Base-by-base conservation (phyloP, 1,284 basidiomycete species). In the Nidula niveotomentosa region DNA sequence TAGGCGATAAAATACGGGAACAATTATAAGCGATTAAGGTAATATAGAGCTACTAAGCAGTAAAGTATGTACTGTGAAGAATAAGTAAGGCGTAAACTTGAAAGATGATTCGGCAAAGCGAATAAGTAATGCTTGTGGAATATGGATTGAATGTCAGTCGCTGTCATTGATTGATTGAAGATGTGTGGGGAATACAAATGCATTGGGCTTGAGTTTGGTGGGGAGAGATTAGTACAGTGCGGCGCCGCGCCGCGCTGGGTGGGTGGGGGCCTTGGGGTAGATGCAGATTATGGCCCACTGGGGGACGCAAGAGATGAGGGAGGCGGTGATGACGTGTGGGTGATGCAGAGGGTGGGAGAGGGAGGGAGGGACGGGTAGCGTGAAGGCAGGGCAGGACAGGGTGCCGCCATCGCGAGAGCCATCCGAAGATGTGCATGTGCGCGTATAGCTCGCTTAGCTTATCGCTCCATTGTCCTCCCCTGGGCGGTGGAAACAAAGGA, bases 361-460 rank as follows among this genome's bases (percentile, higher is more conserved):
- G 46, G 15, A 36, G 37, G 46, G 51, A 36, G 17, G 10, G 23
- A 17, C 36, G 15, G 35, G 41, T 12, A 23, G 9, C 6, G 10
- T 54, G 17, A 46, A n/a, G 17, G n/a, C 33, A 9, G n/a, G 36
- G 34, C 43, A 44, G 44, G 48, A 35, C 18, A 15, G 54, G 50
- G 37, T 53, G 45, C 45, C 10, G 6, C 45, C n/a, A 23, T 13
- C n/a, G 45, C 45, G 12, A 41, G 17, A 30, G 6, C 30, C 2
- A 30, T 30, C 30, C 30, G 30, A 30, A 30, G 30, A 30, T 3
- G 30, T 30, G 30, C 3, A 30, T 30, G 30, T 30, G 30, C 6
- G 30, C 4, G 30, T 30, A 5, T 30, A 30, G 4, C 30, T 30
- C 30, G 30, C 30, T 30, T 30, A 30, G 30, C 30, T 30, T 30